Conservation (phyloP, 2,329 filamentous ascomycete genomes). For the Pezicula radicicola region DNA sequence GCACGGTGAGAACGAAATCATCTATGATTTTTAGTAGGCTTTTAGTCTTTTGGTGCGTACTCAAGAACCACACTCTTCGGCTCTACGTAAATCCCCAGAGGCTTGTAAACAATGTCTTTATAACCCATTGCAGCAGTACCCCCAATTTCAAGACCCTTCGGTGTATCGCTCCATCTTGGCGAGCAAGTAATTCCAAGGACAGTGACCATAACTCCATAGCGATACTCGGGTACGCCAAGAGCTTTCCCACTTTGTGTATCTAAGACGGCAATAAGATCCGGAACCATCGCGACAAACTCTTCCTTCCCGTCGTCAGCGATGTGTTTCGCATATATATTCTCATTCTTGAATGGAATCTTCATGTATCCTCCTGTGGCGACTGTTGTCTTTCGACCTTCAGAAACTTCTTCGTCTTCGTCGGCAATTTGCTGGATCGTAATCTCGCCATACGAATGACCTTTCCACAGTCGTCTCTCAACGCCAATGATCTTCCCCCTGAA, state of each 20-base stretch:
- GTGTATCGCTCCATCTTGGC: conserved; percentile 48
- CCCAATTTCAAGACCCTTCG: conserved; percentile 44
- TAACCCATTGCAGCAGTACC: conserved; percentile 48
- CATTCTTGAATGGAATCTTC: conserved; percentile 71
- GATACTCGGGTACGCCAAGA: conserved; percentile 51
- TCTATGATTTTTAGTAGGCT: background rate
- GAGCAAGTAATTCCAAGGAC: conserved; percentile 53
- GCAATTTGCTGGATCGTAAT: conserved; percentile 50
- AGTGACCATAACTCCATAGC: conserved; percentile 48
- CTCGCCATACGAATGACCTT: conserved; percentile 58
- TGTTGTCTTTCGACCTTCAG: conserved; percentile 5
- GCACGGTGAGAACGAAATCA: too few relatives aligned
- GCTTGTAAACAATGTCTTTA: conserved; percentile 43
- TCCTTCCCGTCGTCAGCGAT: conserved; percentile 12
- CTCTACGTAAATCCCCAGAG: conserved; percentile 48
- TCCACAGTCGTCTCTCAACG: conserved; percentile 52
- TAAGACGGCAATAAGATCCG: conserved; percentile 45
- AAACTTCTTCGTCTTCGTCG: conserved; percentile 33
- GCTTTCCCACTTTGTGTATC: conserved; percentile 45
- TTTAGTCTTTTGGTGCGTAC: conserved; percentile 24
- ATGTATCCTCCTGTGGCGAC: conserved; percentile 42
- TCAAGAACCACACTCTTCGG: conserved; percentile 52
- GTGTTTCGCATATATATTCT: conserved; percentile 59
- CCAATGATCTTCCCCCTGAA: conserved; percentile 63
- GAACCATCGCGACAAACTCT: conserved; percentile 41